A percentile compares a stretch with the other conserved stretches of the same genome.
These are phyloP conservation scores for Puccinia triticina DNA, from an alignment of 1,284 basidiomycete species.

Conservation along the genomic window DNA sequence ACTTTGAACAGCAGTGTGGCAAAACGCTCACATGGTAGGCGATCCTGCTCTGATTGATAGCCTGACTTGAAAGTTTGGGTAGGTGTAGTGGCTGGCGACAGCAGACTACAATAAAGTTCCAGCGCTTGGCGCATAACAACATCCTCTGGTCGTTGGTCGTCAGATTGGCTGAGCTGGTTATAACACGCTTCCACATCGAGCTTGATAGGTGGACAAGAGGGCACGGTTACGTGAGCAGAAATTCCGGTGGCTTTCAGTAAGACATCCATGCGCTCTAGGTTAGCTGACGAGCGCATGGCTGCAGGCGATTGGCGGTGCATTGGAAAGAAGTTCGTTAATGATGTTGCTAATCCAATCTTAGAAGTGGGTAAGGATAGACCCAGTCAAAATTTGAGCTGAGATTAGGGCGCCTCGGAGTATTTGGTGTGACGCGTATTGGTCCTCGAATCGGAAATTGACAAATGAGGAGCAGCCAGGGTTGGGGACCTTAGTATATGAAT, in stretches of 20 bases:
- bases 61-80: neutral
- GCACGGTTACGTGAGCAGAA: neutral
- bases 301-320: neutral
- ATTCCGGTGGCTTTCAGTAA: slow-evolving; percentile 5
- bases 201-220: neutral
- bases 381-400: neutral
- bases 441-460: neutral
- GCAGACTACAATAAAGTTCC: slow-evolving; percentile 45
- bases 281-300: neutral
- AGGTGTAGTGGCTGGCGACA: slow-evolving; percentile 28
- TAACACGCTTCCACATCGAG: slow-evolving; percentile 43
- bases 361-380: neutral
- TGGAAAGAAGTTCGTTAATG: neutral
- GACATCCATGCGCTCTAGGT: neutral
- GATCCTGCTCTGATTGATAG: neutral
- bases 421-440: neutral
- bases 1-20: too few relatives aligned
- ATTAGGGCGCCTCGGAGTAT: neutral
- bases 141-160: slow-evolving; percentile 26
- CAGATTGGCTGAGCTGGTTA: neutral
- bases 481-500: neutral
- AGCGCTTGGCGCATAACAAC: slow-evolving; percentile 46
- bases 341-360: neutral
- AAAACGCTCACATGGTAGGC: neutral
- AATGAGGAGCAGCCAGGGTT: neutral